Base-by-base conservation (phyloP, 78 protist genomes). In the Dictyostelium purpureum region DNA sequence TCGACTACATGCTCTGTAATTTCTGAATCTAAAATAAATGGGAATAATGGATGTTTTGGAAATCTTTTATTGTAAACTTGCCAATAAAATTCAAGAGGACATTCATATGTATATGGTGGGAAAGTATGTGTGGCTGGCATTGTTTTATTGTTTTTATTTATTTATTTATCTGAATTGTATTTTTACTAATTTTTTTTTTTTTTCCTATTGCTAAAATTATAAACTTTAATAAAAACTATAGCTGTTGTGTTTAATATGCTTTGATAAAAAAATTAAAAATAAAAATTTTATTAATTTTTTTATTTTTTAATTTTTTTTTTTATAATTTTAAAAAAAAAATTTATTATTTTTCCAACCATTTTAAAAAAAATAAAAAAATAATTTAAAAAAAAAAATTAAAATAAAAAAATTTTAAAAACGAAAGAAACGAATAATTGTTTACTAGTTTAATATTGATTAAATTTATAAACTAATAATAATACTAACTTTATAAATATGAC, bases 51-150 rank as follows among this genome's bases (percentile, higher is more conserved):
- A 43, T 85, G 92, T 28, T 35, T n/a, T 73, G 92, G 92, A 26
- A 85, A 85, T 85, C 92, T 67, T 52, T 40, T 35, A 28, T 45
- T 73, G 45, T 73, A 73, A 42, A 85, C 82, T 31, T 70, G 52
- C 45, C 63, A 33, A 61, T 85, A 85, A 24, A 56, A 28, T 24
- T 85, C 92, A 12, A 85, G 69, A 9, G 80, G 45, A 21, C 43
- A n/a, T 35, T 85, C 92, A 37, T 85, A 85, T n/a, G 92, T 85
- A 59, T 85, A 85, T 24, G 92, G 66, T 85, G 38, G 67, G 47
- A 85, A 85, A 43, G 92, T 56, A 85, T 85, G 92, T 33, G 92
- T 71, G 28, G 92, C 82, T 43, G 69, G 71, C 92, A 85, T 85
- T 65, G 43, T 79, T 19, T 71, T 33, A 14, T 71, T 4, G n/a